phyloP scores from a whole-genome alignment of 148 eudicot species.

The Vaccinium corymbosum region DNA sequence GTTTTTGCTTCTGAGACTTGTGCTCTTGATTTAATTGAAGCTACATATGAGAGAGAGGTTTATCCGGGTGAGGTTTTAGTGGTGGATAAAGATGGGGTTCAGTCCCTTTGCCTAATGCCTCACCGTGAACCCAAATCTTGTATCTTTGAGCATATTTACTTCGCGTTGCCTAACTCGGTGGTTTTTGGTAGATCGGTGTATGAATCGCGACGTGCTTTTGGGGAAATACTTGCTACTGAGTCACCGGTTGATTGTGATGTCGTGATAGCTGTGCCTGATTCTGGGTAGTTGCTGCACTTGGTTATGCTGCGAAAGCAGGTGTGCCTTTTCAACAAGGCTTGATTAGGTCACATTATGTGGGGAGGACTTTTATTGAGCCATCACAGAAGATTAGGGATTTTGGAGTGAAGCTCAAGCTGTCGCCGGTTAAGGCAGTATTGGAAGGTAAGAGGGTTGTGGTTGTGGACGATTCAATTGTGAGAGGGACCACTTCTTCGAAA shows the following conservation, averaged over 20 bases:
- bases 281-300: constrained; percentile 93
- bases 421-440: constrained; percentile 54
- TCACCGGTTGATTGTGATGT: constrained; percentile 86
- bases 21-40: constrained; percentile 80
- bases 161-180: constrained; percentile 68
- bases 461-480: constrained; percentile 86
- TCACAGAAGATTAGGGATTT: constrained; percentile 83
- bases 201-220: constrained; percentile 49
- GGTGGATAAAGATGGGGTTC: constrained; percentile 74
- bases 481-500: constrained; percentile 85
- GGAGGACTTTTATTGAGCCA: constrained; percentile 81
- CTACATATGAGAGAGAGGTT: constrained; percentile 74
- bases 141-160: constrained; percentile 91
- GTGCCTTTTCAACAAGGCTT: constrained; percentile 73
- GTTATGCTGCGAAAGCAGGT: constrained; percentile 67
- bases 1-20: constrained; percentile 96
- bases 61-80: constrained; percentile 73
- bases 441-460: constrained; percentile 91
- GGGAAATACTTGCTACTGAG: constrained; percentile 60
- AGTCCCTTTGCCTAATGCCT: constrained; percentile 47
- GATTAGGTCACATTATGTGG: constrained; percentile 83
- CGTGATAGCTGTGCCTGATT: constrained; percentile 90
- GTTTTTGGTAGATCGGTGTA: constrained; percentile 80
- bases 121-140: constrained; percentile 70
- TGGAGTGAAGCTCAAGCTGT: constrained; percentile 71